Base-by-base conservation (phyloP, 1,284 basidiomycete genomes). In the Boletus holoroseus region DNA sequence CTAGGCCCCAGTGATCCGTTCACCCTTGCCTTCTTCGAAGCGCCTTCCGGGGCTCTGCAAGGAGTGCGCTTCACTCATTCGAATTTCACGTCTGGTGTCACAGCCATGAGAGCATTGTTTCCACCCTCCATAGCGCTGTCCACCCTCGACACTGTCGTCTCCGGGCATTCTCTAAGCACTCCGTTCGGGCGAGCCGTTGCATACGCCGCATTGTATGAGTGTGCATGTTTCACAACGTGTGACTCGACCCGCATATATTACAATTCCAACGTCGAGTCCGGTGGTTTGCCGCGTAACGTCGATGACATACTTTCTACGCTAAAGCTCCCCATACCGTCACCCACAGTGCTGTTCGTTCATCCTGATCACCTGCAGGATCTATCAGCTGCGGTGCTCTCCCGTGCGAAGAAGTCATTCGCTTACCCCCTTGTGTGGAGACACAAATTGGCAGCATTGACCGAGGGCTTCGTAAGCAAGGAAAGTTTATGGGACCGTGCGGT, bases 61-160 rank as follows among this genome's bases (percentile, higher is more conserved):
- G 83, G 77, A 27, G 77, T 77, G 7, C 81, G 82, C 51, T 69
- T 91, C 37, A 87, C 85, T 0, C 88, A 91, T 61, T 78, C 86
- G 60, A 89, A 88, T 55, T 64, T 90, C 50, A 90, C 86, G 2
- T 85, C 88, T 11, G 88, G 85, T 39, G 82, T 89, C n/a, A 78
- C 85, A 2, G 84, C 85, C 3, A 73, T 77, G 18, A 81, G 83
- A 40, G 75, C 78, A 5, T 66, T 90, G 24, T 75, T 91, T 45
- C 85, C 88, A 2, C 67, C 79, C 13, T 77, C 82, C 15, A 77
- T 76, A 47, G 73, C 76, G 0, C 61, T 89, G 12, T 81, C 85
- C 7, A 70, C 80, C 3, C 64, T 85, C 41, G 88, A 91, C 64
- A 88, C 85, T 1, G 69, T 91, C 30, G 71, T 83, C 12, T 91